Evolutionary conservation across 2,329 filamentous ascomycete species (phyloP).

Genomic region (Myrmaecium sp.): DNA sequence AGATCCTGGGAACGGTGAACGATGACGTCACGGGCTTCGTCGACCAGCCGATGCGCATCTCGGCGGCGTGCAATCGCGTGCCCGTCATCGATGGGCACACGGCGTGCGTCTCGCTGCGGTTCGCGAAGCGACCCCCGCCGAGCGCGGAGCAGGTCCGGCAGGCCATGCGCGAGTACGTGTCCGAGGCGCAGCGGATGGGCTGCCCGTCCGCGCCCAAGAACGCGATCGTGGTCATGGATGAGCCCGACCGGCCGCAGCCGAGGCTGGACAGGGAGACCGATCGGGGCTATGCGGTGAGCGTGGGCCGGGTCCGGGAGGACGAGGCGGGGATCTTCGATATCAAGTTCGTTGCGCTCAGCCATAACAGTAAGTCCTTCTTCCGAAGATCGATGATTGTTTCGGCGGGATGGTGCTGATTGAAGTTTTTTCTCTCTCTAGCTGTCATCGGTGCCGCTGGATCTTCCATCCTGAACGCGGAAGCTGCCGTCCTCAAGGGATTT

Average conservation of each 20-base stretch:
- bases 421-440: constrained; percentile 27
- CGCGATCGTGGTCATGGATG: constrained; percentile 77
- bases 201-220: constrained; percentile 72
- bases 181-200: constrained; percentile 66
- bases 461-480: constrained; percentile 87
- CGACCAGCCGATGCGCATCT: constrained; percentile 63
- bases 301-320: constrained; percentile 73
- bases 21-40: constrained; percentile 54
- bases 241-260: constrained; percentile 80
- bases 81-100: constrained; percentile 92
- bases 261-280: constrained; percentile 74
- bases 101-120: constrained; percentile 78
- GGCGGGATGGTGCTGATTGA: constrained; percentile 2
- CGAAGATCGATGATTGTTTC: constrained; percentile 1
- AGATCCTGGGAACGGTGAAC: constrained; percentile 73
- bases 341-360: constrained; percentile 85
- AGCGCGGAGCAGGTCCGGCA: constrained; percentile 58
- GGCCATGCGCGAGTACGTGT: constrained; percentile 64
- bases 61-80: constrained; percentile 81
- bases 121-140: constrained; percentile 59
- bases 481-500: constrained; percentile 76
- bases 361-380: constrained; percentile 42
- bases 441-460: constrained; percentile 94
- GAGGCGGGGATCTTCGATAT: constrained; percentile 83
- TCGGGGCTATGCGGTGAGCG: constrained; percentile 76